phyloP scores from a whole-genome alignment of 257 asterid species.

The Ilex asprella region DNA sequence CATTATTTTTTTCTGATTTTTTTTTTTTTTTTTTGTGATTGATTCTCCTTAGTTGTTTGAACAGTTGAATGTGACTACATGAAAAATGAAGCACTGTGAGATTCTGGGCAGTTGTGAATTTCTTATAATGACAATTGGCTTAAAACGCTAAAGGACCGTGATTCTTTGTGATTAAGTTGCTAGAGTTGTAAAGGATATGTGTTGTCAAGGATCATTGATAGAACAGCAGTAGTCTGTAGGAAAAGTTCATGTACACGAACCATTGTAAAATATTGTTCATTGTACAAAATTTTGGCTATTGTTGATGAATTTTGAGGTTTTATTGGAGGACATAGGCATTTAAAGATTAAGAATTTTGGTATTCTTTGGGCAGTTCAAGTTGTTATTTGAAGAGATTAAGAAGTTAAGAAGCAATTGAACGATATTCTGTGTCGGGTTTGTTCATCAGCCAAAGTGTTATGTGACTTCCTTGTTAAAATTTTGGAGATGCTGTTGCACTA shows the following conservation, averaged over 20 bases:
- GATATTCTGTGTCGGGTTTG: not conserved
- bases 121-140: too few relatives aligned
- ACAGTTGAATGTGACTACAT: not conserved
- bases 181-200: not conserved
- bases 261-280: too few relatives aligned
- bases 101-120: not conserved
- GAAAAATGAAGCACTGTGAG: not conserved
- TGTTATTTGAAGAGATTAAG: not conserved
- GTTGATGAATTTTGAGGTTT: too few relatives aligned
- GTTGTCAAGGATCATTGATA: not conserved
- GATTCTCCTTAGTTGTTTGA: not conserved
- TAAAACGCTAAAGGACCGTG: too few relatives aligned
- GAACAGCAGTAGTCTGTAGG: not conserved
- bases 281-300: too few relatives aligned
- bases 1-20: not conserved
- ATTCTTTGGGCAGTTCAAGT: not conserved
- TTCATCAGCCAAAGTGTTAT: not conserved
- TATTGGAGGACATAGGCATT: too few relatives aligned
- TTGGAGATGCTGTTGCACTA: constrained; percentile 1
- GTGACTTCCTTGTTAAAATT: not conserved
- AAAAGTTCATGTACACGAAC: too few relatives aligned
- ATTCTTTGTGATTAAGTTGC: not conserved
- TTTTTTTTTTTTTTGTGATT: not conserved
- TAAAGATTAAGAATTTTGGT: not conserved
- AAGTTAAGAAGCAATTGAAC: not conserved